Evolutionary conservation across 2,329 filamentous ascomycete genomes (phyloP).

Genomic region (Fusarium chuoi): DNA sequence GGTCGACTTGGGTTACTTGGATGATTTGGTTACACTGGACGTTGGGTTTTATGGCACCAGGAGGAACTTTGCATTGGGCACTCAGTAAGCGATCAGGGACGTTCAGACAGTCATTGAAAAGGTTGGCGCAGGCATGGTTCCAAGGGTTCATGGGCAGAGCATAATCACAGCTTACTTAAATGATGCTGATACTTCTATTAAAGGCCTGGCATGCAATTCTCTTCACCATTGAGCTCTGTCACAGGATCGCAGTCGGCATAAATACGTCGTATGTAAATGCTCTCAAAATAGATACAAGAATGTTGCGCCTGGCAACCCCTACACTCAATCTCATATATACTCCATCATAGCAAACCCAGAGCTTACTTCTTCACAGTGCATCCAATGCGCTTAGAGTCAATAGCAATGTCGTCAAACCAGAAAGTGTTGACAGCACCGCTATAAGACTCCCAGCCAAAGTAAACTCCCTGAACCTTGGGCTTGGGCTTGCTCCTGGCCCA

Average conservation of each 20-base stretch:
- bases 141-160: too few relatives aligned
- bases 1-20: conserved; percentile 31
- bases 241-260: neutral
- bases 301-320: conserved; percentile 17
- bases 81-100: neutral
- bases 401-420: conserved; percentile 69
- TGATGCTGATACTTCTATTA: too few relatives aligned
- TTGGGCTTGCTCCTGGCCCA: conserved; percentile 62
- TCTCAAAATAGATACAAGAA: conserved; percentile 27
- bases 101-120: accelerated
- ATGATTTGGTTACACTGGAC: conserved; percentile 31
- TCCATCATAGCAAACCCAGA: neutral
- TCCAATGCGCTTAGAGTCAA: conserved; percentile 46
- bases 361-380: conserved; percentile 25
- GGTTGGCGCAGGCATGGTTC: accelerated
- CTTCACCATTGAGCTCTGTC: neutral
- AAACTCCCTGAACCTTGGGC: conserved; percentile 64
- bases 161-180: too few relatives aligned
- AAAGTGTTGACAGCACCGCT: conserved; percentile 69
- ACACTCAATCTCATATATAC: conserved; percentile 12
- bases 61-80: neutral
- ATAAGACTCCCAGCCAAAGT: conserved; percentile 73
- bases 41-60: conserved; percentile 26
- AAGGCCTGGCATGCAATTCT: too few relatives aligned
- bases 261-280: neutral